Base-by-base conservation (phyloP, 768 basidiomycete genomes). In the Amanita polypyramis region DNA sequence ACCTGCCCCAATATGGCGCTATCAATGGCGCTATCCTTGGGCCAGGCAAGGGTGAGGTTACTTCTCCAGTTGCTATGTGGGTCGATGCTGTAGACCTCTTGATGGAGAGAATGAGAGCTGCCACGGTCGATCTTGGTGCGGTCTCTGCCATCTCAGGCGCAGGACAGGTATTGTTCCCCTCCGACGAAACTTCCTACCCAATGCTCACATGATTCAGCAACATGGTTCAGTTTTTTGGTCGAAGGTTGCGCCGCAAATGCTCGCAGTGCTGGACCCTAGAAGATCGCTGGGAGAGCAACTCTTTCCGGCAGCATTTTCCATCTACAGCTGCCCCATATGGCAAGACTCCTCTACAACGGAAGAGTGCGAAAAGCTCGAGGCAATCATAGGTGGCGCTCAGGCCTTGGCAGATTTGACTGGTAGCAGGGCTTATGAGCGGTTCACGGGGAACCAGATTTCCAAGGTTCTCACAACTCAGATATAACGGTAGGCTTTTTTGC, bases 211-310 rank as follows among this genome's bases (percentile, higher is more conserved):
- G 25, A 21, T 14, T 21, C 39, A 87, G 84, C 86, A 90, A 85
- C 89, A 91, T 60, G 86, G 87, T 17, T 87, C 85, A 3, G 84
- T 91, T 2, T 90, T 83, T 58, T 91, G 88, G 89, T 82, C 83
- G 0, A 54, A 61, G 10, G 62, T 67, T 9, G 81, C 80, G 0
- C 72, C 76, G 46, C 33, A 51, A 4, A 59, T 76, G 6, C 70
- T 93, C 5, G 65, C 74, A 2, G 65, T 64, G 2, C 70, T 90
- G 47, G 71, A 82, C 59, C 55, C 79, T 0, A 52, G 60, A 7
- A 64, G 72, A 45, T 59, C 75, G 1, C 66, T 91, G 7, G 65
- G 67, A 8, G 70, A 74, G 2, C 86, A 90, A 54, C 66, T 92
- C 32, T 64, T 67, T 15, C 77, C 75, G 0, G 60, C 57, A 6